A percentile compares a stretch with the other conserved stretches of the same genome.
Conservation (phyloP, 2,329 filamentous ascomycete species). For the Fusarium guadeloupense region DNA sequence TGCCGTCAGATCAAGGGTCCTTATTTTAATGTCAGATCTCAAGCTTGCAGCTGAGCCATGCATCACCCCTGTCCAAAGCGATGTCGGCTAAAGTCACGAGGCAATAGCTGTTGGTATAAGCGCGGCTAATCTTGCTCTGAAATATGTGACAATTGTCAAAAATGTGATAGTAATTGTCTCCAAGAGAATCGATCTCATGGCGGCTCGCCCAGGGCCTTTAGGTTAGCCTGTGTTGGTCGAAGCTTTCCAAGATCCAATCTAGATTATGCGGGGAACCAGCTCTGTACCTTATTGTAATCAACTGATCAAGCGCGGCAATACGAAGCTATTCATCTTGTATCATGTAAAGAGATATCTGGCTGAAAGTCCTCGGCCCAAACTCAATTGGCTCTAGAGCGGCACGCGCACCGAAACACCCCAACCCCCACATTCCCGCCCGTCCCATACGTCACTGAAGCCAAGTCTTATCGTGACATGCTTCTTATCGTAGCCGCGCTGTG, state of each 20-base stretch:
- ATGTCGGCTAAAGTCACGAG: slow-evolving; percentile 35
- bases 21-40: slow-evolving; percentile 28
- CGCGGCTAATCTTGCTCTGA: too few species aligned
- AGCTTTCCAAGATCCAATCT: slow-evolving; percentile 11
- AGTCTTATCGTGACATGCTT: slow-evolving; percentile 34
- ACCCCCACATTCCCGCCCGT: slow-evolving; percentile 15
- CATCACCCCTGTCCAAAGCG: slow-evolving; percentile 26
- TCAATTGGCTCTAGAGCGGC: slow-evolving; percentile 12
- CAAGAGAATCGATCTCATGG: neutral
- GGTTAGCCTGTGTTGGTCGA: slow-evolving; percentile 9
- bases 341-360: neutral
- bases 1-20: slow-evolving; percentile 25
- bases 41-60: slow-evolving; percentile 19
- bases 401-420: slow-evolving; percentile 27
- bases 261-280: slow-evolving; percentile 23
- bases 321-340: slow-evolving; percentile 10
- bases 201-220: neutral
- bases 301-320: slow-evolving; percentile 21
- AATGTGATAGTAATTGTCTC: neutral
- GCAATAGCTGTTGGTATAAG: neutral
- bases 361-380: slow-evolving; percentile 5
- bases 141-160: too few species aligned
- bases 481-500: slow-evolving; percentile 44
- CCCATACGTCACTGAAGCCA: slow-evolving; percentile 40
- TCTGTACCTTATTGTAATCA: neutral